These are phyloP conservation scores for Chaetomiaceae sp. DNA, from an alignment of 2,329 filamentous ascomycete genomes.

Conservation along the genomic window DNA sequence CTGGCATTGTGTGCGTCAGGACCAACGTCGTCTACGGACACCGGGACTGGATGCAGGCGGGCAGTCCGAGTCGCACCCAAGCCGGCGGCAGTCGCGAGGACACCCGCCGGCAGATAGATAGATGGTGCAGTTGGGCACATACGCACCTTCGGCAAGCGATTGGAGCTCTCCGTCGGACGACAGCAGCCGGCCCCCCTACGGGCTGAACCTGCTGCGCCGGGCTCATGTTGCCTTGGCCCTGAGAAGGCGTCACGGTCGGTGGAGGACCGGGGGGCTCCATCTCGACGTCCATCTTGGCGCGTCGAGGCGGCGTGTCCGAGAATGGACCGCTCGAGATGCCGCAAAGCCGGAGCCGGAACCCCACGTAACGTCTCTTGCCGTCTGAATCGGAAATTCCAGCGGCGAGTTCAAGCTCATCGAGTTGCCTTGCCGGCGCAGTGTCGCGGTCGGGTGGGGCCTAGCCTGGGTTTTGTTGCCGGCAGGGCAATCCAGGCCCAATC, in stretches of 20 bases:
- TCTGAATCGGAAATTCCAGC: not conserved
- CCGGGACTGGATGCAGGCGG: not conserved
- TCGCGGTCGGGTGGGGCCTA: constrained; percentile 13
- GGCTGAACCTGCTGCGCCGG: constrained; percentile 8
- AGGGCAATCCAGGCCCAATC: constrained; percentile 22
- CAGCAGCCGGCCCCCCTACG: not conserved
- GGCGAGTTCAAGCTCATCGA: not conserved
- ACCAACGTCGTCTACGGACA: constrained; percentile 1
- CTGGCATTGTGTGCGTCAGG: constrained; percentile 29
- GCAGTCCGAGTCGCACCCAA: not conserved
- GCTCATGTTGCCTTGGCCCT: no score
- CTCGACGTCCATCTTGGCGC: constrained; percentile 21
- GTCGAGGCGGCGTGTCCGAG: constrained; percentile 3
- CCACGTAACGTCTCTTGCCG: not conserved
- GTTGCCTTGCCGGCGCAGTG: constrained; percentile 13
- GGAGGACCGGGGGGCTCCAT: constrained; percentile 16
- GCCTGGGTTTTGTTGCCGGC: constrained; percentile 19
- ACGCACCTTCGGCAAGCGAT: constrained; percentile 51
- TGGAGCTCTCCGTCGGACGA: constrained; percentile 46
- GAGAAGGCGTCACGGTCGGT: no score
- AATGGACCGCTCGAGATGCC: constrained; percentile 4
- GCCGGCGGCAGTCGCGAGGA: not conserved
- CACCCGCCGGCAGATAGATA: no score
- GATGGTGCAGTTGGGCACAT: constrained; percentile 1
- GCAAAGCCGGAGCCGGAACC: not conserved